Conservation (phyloP, 495 filamentous ascomycete species). For the Pyronema omphalodes region DNA sequence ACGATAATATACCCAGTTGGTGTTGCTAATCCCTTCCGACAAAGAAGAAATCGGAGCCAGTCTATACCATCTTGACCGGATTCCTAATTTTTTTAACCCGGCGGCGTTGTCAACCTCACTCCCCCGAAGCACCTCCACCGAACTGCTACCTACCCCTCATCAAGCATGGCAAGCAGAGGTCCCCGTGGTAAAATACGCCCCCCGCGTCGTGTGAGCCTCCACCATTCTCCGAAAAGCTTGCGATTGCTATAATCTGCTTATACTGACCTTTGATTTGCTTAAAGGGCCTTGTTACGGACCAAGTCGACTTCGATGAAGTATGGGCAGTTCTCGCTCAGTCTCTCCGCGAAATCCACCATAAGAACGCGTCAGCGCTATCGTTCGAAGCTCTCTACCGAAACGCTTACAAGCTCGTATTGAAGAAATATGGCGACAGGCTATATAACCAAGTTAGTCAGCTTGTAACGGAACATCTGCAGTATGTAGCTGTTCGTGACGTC, state of each 20-base stretch:
- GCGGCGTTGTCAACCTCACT: neutral
- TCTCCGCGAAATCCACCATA: constrained; percentile 70
- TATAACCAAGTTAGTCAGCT: constrained; percentile 63
- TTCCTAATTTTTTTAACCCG: no score
- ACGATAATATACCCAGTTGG: no score
- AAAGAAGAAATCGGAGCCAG: no score
- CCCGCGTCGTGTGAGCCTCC: constrained; percentile 46
- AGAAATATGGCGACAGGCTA: constrained; percentile 66
- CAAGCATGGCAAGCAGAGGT: constrained; percentile 7
- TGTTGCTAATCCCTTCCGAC: no score
- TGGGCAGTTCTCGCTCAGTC: constrained; percentile 61
- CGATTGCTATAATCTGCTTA: constrained; percentile 45
- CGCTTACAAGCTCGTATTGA: constrained; percentile 87
- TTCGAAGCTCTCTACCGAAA: constrained; percentile 93
- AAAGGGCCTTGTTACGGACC: constrained; percentile 38
- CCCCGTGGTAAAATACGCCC: constrained; percentile 47
- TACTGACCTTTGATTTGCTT: neutral
- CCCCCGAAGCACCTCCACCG: neutral
- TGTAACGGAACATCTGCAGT: constrained; percentile 26
- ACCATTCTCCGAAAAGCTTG: constrained; percentile 60
- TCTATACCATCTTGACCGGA: no score
- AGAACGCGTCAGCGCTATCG: constrained; percentile 74
- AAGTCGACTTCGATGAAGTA: constrained; percentile 58
- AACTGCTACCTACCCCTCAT: neutral
- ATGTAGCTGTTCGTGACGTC: constrained; percentile 17